Base-by-base conservation (phyloP, 2,329 filamentous ascomycete genomes). In the Pleomassaria siparia region DNA sequence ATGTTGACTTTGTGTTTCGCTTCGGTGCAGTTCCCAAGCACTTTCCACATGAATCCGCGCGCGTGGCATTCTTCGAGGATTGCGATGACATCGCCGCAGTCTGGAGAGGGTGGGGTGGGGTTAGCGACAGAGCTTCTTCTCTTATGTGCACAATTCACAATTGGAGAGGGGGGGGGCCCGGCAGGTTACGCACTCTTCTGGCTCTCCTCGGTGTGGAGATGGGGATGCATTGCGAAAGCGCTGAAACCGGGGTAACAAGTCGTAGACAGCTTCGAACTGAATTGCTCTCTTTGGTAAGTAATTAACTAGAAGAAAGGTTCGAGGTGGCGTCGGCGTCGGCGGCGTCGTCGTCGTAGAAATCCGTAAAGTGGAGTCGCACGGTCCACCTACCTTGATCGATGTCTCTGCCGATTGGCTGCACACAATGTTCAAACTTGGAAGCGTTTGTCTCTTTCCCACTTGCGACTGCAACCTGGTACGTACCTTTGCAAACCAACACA, bases 31-130 rank as follows among this genome's bases (percentile, higher is more conserved):
- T 88, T 89, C 47, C 94, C 94, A 52, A 89, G 76, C 1, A 89
- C 85, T 74, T 96, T 96, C 83, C 88, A 91, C 48, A 99, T 74
- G 74, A 99, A 99, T 45, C 94, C 94, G 50, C 82, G 82, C 25
- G 89, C 88, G 69, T 99, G 94, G 76, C 94, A 99, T 77, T 96
- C 90, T 66, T 97, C 94, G 59, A 99, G 89, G 40, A 89, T 88
- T 42, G 80, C 86, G 84, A 97, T 96, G 70, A 99, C 84, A 60
- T 95, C 91, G 72, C 92, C 89, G 81, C 94, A 99, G 65, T 87
- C 94, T 99, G 40, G 53, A 54, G 24, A 29, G 49, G 45, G 47
- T 30, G 12, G 15, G 51, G 30, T n/a, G 13, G 40, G 48, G 29
- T 10, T 32, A 15, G 29, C 29, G 22, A 25, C 10, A 18, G 24